Conservation (phyloP, 2,329 filamentous ascomycete genomes). For the Aaosphaeria pasadenensis region DNA sequence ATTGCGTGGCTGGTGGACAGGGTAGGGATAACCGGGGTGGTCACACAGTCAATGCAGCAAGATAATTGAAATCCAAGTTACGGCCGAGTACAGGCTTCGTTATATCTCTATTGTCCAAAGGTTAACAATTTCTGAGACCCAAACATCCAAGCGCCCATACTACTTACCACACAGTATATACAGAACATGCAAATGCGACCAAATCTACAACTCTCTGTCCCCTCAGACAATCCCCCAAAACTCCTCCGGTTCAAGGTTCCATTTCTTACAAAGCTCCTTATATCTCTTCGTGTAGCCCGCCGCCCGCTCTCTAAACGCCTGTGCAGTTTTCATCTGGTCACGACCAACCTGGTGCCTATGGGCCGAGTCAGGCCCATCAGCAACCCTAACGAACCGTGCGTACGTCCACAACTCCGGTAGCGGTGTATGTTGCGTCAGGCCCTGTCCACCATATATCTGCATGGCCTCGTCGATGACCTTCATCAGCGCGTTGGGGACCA, state of each 20-base stretch:
- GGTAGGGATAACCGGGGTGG: not conserved
- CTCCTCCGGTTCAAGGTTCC: constrained; percentile 26
- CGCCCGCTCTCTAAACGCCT: constrained; percentile 31
- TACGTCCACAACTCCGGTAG: constrained; percentile 45
- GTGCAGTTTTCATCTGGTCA: constrained; percentile 42
- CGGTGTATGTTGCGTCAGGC: constrained; percentile 42
- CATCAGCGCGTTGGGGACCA: constrained; percentile 39
- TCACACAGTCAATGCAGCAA: not conserved
- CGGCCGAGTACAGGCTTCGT: no score
- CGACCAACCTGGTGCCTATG: constrained; percentile 43
- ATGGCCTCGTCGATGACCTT: constrained; percentile 44
- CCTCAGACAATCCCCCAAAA: constrained; percentile 26
- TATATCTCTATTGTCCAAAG: no score
- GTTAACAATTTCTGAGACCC: no score
- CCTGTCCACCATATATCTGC: constrained; percentile 43
- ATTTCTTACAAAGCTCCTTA: constrained; percentile 33
- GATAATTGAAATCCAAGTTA: no score
- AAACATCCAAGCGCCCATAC: no score
- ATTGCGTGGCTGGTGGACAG: no score
- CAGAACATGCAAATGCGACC: not conserved
- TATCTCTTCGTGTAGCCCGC: constrained; percentile 34
- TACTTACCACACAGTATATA: not conserved
- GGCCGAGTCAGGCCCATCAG: constrained; percentile 42
- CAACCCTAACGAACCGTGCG: constrained; percentile 41
- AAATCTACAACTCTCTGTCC: not conserved